Evolutionary conservation across 2,329 filamentous ascomycete genomes (phyloP).

Genomic region (Colletotrichum somersetense): DNA sequence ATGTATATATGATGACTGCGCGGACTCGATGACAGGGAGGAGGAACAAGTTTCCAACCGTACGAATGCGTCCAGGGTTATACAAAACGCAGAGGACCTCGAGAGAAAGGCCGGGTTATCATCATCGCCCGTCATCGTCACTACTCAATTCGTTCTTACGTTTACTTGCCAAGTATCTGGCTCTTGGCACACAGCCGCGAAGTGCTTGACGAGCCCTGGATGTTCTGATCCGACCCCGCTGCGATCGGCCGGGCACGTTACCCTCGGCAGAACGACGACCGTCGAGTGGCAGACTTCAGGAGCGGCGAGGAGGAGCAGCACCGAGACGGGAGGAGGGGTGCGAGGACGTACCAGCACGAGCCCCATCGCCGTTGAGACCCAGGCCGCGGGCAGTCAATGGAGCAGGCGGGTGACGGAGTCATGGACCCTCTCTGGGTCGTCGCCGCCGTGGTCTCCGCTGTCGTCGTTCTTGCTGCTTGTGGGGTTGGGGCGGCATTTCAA

Average conservation of each 20-base stretch:
- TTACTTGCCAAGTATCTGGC: background rate
- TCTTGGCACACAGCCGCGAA: background rate
- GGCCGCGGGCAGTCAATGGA: background rate
- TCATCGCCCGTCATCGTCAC: background rate
- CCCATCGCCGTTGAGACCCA: background rate
- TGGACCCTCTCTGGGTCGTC: background rate
- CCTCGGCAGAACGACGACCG: background rate
- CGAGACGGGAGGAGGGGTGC: background rate
- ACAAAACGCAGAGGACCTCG: background rate
- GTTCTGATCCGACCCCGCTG: background rate
- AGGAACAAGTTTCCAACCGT: background rate
- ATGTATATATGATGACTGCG: background rate
- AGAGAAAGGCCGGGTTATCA: background rate
- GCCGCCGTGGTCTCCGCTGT: background rate
- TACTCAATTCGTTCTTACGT: background rate
- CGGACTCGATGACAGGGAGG: background rate
- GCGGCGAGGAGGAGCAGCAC: background rate
- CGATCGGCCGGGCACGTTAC: background rate
- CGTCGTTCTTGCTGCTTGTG: background rate
- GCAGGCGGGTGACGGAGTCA: background rate
- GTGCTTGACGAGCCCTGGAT: background rate
- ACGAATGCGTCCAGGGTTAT: background rate
- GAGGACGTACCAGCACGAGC: background rate
- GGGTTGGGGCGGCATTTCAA: slow-evolving; percentile 3
- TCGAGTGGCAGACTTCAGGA: background rate